These are phyloP conservation scores for Blumeriella jaapii DNA, from an alignment of 2,329 filamentous ascomycete species.

Conservation along the genomic window DNA sequence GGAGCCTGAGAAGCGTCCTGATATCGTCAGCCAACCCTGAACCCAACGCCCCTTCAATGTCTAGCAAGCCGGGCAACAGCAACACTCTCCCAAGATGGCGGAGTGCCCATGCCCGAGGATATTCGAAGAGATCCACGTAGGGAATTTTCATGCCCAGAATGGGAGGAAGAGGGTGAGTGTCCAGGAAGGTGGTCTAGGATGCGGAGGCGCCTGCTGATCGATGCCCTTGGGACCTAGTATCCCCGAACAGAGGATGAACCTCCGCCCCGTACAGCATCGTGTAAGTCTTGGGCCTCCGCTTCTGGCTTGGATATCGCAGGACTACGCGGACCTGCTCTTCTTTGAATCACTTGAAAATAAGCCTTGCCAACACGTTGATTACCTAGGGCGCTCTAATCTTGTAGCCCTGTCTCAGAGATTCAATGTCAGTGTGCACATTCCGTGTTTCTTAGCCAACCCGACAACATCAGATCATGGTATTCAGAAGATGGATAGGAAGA, in stretches of 20 bases:
- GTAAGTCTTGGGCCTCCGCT: too few relatives aligned
- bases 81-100: neutral
- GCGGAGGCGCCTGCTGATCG: neutral
- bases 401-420: slow-evolving; percentile 45
- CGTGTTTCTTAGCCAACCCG: too few relatives aligned
- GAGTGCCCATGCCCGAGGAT: neutral
- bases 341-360: neutral
- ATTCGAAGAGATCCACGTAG: slow-evolving; percentile 12
- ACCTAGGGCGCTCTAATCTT: slow-evolving; percentile 39
- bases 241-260: neutral
- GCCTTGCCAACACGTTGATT: neutral
- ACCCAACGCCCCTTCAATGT: too few relatives aligned
- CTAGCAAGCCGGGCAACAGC: too few relatives aligned
- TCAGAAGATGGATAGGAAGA: too few relatives aligned
- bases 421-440: slow-evolving; percentile 34
- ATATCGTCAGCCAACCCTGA: too few relatives aligned
- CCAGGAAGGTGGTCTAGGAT: too few relatives aligned
- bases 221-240: neutral
- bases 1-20: too few relatives aligned
- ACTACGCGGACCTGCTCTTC: neutral
- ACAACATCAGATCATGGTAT: too few relatives aligned
- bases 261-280: neutral
- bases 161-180: neutral
- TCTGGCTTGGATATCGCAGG: too few relatives aligned
- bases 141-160: slow-evolving; percentile 10